phyloP scores from a whole-genome alignment of 73 alveolate genomes.

The Blepharisma japonicum region DNA sequence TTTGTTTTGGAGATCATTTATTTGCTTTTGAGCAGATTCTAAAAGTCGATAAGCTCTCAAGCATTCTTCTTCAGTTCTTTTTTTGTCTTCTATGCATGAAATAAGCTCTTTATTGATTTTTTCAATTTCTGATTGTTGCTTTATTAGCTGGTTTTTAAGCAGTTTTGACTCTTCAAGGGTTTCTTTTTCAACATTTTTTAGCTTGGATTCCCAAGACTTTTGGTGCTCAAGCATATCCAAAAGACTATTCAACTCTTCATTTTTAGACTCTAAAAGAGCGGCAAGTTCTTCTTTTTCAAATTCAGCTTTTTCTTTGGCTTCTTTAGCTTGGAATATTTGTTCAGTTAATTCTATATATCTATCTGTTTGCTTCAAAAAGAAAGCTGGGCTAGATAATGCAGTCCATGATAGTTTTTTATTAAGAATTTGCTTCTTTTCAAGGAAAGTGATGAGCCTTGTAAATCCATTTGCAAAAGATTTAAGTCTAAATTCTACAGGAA shows the following conservation, averaged over 20 bases:
- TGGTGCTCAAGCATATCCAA: not conserved
- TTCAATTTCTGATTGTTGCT: not conserved
- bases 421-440: not conserved
- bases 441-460: not conserved
- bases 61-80: slow-evolving; percentile 23
- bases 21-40: slow-evolving; percentile 18
- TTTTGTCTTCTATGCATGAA: not conserved
- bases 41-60: slow-evolving; percentile 4
- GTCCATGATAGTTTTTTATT: not conserved
- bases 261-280: slow-evolving; percentile 10
- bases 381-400: not conserved
- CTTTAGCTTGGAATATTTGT: slow-evolving; percentile 18
- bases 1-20: not conserved
- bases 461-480: not conserved
- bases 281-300: slow-evolving; percentile 26
- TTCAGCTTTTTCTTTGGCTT: slow-evolving; percentile 26
- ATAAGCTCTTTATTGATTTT: slow-evolving; percentile 5
- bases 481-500: not conserved
- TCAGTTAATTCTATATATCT: slow-evolving; percentile 19
- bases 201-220: not conserved
- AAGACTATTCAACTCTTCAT: slow-evolving; percentile 8
- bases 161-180: not conserved
- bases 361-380: slow-evolving; percentile 13
- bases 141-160: not conserved
- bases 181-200: not conserved